phyloP scores from a whole-genome alignment of 164 flowering plant genomes.

The Kingdonia uniflora region DNA sequence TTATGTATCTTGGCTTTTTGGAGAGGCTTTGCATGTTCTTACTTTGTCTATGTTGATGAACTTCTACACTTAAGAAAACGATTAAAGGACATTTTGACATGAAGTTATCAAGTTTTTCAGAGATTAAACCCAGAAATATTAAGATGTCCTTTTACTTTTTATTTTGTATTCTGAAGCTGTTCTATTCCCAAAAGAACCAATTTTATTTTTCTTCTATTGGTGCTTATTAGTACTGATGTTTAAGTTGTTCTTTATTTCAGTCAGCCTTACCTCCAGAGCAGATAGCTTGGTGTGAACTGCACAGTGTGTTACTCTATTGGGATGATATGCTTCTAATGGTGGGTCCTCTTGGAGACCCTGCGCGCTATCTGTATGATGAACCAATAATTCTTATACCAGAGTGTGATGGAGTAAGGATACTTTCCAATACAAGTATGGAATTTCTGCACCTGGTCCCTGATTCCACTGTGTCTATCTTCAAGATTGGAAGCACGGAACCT shows the following conservation, averaged over 20 bases:
- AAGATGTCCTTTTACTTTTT: background rate
- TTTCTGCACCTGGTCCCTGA: conserved; percentile 89
- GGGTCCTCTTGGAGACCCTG: conserved; percentile 79
- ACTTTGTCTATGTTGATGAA: no score
- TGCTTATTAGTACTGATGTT: background rate
- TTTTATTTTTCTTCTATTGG: background rate
- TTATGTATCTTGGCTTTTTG: no score
- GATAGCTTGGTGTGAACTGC: conserved; percentile 96
- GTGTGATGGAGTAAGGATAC: conserved; percentile 93
- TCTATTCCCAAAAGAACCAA: background rate
- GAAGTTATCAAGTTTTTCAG: no score
- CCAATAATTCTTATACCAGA: conserved; percentile 84
- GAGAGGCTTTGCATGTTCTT: no score
- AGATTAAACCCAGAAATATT: no score
- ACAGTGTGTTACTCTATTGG: conserved; percentile 87
- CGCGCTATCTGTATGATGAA: conserved; percentile 82
- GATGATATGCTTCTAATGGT: conserved; percentile 93
- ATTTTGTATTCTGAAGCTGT: background rate
- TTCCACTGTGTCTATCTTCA: conserved; percentile 85
- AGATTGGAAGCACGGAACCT: conserved; percentile 89
- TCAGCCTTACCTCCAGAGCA: conserved; percentile 93
- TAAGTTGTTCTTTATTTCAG: conserved; percentile 21
- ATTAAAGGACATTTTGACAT: no score
- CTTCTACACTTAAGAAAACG: no score
- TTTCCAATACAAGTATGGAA: conserved; percentile 86